Evolutionary conservation across 2,329 filamentous ascomycete species (phyloP).

Genomic region (Byssochlamys sp.): DNA sequence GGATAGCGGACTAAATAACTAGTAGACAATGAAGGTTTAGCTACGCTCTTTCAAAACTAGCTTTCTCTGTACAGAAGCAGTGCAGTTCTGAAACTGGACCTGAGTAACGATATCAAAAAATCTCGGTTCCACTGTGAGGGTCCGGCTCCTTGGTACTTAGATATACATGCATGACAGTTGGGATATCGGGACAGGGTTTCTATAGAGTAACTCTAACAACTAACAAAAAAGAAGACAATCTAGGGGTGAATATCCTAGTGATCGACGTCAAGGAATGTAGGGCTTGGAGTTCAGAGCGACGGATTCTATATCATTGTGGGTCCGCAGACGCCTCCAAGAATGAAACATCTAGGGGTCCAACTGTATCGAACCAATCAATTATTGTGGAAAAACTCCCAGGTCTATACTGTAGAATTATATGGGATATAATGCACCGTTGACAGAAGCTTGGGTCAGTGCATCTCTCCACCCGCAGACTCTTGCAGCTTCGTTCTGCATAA

Average conservation of each 20-base stretch:
- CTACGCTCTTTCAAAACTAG: neutral
- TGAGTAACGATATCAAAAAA: neutral
- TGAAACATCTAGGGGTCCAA: neutral
- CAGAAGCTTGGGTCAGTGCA: neutral
- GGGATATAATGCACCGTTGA: neutral
- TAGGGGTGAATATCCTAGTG: neutral
- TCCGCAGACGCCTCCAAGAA: neutral
- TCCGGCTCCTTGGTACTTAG: neutral
- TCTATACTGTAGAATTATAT: neutral
- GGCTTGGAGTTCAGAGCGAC: neutral
- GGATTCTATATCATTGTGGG: neutral
- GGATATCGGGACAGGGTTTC: neutral
- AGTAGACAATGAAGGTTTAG: neutral
- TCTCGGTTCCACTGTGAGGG: neutral
- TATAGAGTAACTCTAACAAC: neutral
- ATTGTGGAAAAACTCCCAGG: neutral
- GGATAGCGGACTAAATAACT: neutral
- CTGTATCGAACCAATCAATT: neutral
- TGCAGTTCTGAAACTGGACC: neutral
- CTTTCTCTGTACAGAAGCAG: neutral
- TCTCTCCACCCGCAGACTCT: neutral
- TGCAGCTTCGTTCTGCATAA: neutral
- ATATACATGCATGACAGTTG: neutral
- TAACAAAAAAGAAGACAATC: neutral
- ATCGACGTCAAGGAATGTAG: neutral